Base-by-base conservation (phyloP, 306 rosid species). In the Vicia villosa region DNA sequence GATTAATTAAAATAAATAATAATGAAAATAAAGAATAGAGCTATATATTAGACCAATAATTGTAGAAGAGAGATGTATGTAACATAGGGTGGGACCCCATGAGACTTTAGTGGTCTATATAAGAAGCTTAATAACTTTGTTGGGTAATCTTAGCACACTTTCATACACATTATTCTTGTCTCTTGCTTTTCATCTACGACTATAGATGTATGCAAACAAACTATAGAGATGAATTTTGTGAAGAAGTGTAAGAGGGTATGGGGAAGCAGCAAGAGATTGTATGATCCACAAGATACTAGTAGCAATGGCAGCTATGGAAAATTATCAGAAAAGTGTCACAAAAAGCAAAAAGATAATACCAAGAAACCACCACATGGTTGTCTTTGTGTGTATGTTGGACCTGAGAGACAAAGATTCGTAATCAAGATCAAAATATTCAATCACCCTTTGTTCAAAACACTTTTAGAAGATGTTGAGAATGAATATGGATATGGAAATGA, bases 321-420 rank as follows among this genome's bases (percentile, higher is more conserved):
- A 61, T 42, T 67, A 21, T 42, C 40, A 67, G n/a, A 54, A 1
- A 42, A 52, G 59, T 21, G 21, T 2, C 57, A 24, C 28, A 41
- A 20, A n/a, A 30, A 58, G 40, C 51, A 15, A 11, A 43, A 26
- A 14, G 58, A 41, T 10, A 17, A 17, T 16, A 61, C 8, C 49
- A 19, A 72, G n/a, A 74, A 68, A 5, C 75, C 79, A 10, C 82
- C 90, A 2, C 69, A 75, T 0, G 97, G 95, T 34, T 89, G 80
- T 20, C 43, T 87, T 60, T 22, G 73, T 0, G 97, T 92, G 0
- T 85, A 86, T 9, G 96, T 94, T 2, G 98, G 97, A 37, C 41
- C 77, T 0, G 63, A 82, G 36, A 85, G 77, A 54, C 75, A 83
- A 10, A 80, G 87, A 41, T 90, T 90, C 30, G 76, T 70, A 14